phyloP scores from a whole-genome alignment of 208 protist genomes.

The Crithidia brevicula region DNA sequence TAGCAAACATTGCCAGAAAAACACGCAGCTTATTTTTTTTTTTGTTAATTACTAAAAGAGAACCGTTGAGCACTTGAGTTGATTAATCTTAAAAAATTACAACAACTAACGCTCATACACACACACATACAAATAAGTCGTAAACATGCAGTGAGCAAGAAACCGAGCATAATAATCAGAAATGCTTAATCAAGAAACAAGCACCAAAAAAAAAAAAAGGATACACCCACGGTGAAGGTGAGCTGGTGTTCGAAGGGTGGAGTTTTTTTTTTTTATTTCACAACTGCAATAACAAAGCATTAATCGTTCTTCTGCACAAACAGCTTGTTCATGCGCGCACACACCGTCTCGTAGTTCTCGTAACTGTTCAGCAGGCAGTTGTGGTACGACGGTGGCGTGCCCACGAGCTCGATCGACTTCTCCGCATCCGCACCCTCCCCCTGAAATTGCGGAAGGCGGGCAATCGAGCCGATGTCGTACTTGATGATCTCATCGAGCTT shows the following conservation, averaged over 20 bases:
- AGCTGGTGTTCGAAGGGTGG: too few relatives aligned
- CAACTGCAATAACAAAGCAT: too few relatives aligned
- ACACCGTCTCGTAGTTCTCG: constrained; percentile 28
- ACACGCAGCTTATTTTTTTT: not conserved
- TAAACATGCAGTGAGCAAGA: not conserved
- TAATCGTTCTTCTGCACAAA: constrained; percentile 9
- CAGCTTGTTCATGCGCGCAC: constrained; percentile 20
- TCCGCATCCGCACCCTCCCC: constrained; percentile 14
- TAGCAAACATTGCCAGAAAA: not conserved
- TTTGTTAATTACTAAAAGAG: not conserved
- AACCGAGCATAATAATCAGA: too few relatives aligned
- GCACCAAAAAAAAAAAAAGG: not conserved
- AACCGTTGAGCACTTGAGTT: not conserved
- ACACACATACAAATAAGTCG: not conserved
- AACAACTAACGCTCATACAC: not conserved
- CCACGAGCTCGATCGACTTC: constrained; percentile 45
- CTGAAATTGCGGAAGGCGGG: constrained; percentile 49
- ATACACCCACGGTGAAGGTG: too few relatives aligned
- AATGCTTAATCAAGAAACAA: too few relatives aligned
- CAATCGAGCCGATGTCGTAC: constrained; percentile 52
- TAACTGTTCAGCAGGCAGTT: constrained; percentile 31
- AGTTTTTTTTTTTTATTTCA: too few relatives aligned
- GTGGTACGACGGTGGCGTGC: constrained; percentile 26
- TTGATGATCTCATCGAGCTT: constrained; percentile 71
- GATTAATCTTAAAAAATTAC: not conserved